Conservation (phyloP, 148 eudicot species). For the Polygonum maritimum region DNA sequence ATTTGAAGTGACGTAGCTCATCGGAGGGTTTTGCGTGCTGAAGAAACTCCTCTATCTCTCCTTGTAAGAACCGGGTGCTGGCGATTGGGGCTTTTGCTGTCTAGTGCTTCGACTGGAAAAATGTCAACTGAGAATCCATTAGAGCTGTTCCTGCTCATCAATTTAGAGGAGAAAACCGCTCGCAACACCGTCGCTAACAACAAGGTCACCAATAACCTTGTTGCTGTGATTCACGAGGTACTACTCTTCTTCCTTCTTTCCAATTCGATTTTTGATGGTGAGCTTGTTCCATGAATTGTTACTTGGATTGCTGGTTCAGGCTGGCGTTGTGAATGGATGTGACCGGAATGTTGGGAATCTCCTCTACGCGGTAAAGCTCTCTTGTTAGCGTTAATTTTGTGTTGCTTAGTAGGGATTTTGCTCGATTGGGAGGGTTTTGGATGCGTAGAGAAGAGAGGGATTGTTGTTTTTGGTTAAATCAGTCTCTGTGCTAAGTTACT, state of each 20-base stretch:
- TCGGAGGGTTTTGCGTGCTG: neutral
- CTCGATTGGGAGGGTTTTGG: neutral
- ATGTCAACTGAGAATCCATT: slow-evolving; percentile 17
- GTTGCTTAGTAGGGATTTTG: neutral
- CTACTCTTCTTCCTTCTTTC: slow-evolving; percentile 11
- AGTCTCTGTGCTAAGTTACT: neutral
- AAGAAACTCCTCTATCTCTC: neutral
- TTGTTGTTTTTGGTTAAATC: neutral
- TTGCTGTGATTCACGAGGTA: slow-evolving; percentile 83
- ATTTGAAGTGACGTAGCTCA: neutral
- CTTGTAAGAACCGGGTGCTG: neutral
- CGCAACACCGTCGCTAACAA: slow-evolving; percentile 69
- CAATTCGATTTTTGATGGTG: neutral
- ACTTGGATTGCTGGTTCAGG: slow-evolving; percentile 32
- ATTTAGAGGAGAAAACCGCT: slow-evolving; percentile 70
- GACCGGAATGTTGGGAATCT: slow-evolving; percentile 68
- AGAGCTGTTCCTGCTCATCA: slow-evolving; percentile 61
- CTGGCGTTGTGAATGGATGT: slow-evolving; percentile 75
- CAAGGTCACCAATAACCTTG: slow-evolving; percentile 76
- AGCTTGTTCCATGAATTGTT: neutral
- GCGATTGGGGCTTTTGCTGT: neutral
- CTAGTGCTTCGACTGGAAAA: neutral
- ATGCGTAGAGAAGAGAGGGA: neutral
- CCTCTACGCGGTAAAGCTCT: slow-evolving; percentile 48
- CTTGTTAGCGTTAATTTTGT: neutral